Evolutionary conservation across 169 alveolate genomes (phyloP).

Genomic region (Besnoitia besnoiti): DNA sequence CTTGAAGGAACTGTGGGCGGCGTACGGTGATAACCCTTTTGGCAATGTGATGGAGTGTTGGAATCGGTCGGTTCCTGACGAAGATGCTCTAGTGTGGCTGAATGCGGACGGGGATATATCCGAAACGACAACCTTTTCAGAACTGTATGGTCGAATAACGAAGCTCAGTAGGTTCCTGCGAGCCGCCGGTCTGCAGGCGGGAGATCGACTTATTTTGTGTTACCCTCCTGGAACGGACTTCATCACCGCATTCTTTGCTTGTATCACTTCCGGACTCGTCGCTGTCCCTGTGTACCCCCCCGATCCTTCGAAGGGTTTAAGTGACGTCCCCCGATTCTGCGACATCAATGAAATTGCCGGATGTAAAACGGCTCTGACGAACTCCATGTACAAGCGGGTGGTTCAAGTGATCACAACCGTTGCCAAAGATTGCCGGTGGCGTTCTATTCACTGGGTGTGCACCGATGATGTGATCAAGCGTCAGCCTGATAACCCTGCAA

Average conservation of each 20-base stretch:
- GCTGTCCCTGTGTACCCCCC: conserved; percentile 84
- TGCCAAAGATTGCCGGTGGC: conserved; percentile 61
- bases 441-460: conserved; percentile 58
- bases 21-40: conserved; percentile 53
- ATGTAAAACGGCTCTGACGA: conserved; percentile 68
- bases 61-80: conserved; percentile 45
- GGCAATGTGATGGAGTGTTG: conserved; percentile 41
- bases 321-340: conserved; percentile 78
- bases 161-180: conserved; percentile 63
- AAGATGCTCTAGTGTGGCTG: conserved; percentile 64
- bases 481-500: neutral
- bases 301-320: conserved; percentile 74
- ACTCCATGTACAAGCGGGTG: conserved; percentile 61
- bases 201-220: conserved; percentile 75
- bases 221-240: conserved; percentile 80
- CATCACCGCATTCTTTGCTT: conserved; percentile 73
- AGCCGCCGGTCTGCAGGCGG: conserved; percentile 69
- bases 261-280: conserved; percentile 73
- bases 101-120: conserved; percentile 61
- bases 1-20: conserved; percentile 58
- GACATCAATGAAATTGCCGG: conserved; percentile 75
- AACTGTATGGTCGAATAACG: conserved; percentile 61
- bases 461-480: conserved; percentile 48
- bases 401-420: conserved; percentile 52
- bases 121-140: conserved; percentile 57